Percentiles rank a stretch among this genome's conserved stretches.
Conservation (phyloP, 306 rosid genomes). For the Fragaria ananassa region DNA sequence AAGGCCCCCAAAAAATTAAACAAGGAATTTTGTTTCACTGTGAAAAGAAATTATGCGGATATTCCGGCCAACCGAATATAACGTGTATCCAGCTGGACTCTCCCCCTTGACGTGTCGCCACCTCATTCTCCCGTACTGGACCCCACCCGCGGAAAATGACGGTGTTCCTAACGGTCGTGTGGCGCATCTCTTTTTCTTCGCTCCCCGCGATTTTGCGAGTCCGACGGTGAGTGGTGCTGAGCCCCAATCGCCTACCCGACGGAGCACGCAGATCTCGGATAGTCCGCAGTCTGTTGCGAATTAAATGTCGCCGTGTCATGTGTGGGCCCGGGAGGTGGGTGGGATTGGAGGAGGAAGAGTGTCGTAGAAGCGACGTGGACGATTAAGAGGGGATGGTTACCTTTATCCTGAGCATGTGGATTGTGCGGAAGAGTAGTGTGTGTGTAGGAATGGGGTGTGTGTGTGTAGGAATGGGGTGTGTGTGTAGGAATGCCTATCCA, state of each 20-base stretch:
- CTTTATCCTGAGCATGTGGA: slow-evolving; percentile 13
- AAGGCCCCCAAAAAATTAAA: slow-evolving; percentile 8
- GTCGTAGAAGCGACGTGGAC: not conserved
- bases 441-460: too few species aligned
- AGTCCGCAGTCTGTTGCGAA: not conserved
- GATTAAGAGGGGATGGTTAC: not conserved
- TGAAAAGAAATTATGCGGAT: slow-evolving; percentile 17
- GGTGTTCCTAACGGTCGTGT: slow-evolving; percentile 52
- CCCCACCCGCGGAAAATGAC: slow-evolving; percentile 31
- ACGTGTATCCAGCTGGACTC: slow-evolving; percentile 36
- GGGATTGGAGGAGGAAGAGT: not conserved
- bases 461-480: too few species aligned
- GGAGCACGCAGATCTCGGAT: not conserved
- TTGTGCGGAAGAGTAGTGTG: not conserved
- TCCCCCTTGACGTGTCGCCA: slow-evolving; percentile 9
- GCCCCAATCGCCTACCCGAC: not conserved
- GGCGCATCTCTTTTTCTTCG: slow-evolving; percentile 15
- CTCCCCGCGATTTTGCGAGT: not conserved
- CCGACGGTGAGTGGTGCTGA: slow-evolving; percentile 18
- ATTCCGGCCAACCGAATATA: slow-evolving; percentile 29
- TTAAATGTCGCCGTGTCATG: not conserved
- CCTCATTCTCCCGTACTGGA: slow-evolving; percentile 22
- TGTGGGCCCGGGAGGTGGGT: not conserved
- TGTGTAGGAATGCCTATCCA: not conserved
- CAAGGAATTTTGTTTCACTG: not conserved